Conservation (phyloP, 1,284 basidiomycete species). For the Anthracocystis setariae region DNA sequence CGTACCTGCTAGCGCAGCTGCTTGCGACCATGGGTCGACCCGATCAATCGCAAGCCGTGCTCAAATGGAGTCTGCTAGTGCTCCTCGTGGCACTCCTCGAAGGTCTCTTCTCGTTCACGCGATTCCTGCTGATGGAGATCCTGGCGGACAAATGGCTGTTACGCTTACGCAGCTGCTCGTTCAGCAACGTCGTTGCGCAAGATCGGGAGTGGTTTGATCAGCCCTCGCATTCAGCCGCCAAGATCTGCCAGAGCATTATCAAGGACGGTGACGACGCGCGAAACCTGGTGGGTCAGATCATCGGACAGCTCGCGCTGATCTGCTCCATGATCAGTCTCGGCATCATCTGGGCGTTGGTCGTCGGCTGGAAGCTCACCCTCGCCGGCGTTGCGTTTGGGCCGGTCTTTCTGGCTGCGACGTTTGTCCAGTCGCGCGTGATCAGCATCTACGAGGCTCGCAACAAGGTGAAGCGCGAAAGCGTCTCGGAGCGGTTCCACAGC, state of each 20-base stretch:
- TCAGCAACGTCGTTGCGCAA: slow-evolving; percentile 77
- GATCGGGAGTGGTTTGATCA: slow-evolving; percentile 92
- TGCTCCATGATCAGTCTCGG: slow-evolving; percentile 83
- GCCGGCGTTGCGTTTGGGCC: slow-evolving; percentile 88
- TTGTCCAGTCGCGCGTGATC: slow-evolving; percentile 77
- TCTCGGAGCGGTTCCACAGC: slow-evolving; percentile 86
- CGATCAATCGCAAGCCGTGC: slow-evolving; percentile 73
- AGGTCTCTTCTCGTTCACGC: slow-evolving; percentile 79
- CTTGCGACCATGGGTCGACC: slow-evolving; percentile 74
- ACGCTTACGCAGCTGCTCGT: slow-evolving; percentile 74
- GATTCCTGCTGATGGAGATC: slow-evolving; percentile 71
- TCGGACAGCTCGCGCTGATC: slow-evolving; percentile 77
- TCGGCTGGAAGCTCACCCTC: slow-evolving; percentile 92
- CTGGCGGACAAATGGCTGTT: slow-evolving; percentile 82
- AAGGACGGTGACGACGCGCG: slow-evolving; percentile 93
- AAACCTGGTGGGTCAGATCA: slow-evolving; percentile 78
- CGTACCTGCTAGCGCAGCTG: slow-evolving; percentile 83
- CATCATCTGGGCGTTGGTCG: slow-evolving; percentile 84
- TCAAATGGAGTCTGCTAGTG: slow-evolving; percentile 65
- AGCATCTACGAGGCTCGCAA: slow-evolving; percentile 80
- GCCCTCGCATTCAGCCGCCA: slow-evolving; percentile 73
- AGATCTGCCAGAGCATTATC: slow-evolving; percentile 81
- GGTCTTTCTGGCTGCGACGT: slow-evolving; percentile 80
- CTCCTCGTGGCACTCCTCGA: slow-evolving; percentile 80
- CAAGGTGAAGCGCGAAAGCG: slow-evolving; percentile 83